Conservation (phyloP, 1,284 basidiomycete species). For the Cystobasidium sp. region DNA sequence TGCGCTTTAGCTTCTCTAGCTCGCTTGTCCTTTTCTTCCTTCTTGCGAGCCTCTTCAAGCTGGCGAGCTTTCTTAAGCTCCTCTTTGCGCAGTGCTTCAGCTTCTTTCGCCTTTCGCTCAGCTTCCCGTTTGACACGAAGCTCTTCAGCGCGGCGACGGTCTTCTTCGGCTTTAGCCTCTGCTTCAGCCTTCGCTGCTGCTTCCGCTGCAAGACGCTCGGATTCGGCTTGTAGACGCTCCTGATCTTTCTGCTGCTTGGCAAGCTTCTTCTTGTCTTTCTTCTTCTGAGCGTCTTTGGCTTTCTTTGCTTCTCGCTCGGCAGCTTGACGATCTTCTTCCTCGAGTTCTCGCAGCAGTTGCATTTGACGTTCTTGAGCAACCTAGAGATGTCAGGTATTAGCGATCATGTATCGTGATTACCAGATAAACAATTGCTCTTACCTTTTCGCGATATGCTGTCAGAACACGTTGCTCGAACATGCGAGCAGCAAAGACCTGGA, state of each 20-base stretch:
- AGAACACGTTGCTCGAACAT: slow-evolving; percentile 99
- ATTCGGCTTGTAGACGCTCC: slow-evolving; percentile 76
- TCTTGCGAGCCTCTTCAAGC: slow-evolving; percentile 61
- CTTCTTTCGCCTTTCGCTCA: slow-evolving; percentile 73
- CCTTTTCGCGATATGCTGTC: slow-evolving; percentile 83
- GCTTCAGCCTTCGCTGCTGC: slow-evolving; percentile 72
- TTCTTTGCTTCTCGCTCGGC: slow-evolving; percentile 90
- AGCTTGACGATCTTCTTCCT: slow-evolving; percentile 79
- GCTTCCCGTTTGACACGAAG: slow-evolving; percentile 73
- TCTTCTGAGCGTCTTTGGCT: slow-evolving; percentile 94
- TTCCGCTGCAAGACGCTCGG: slow-evolving; percentile 75
- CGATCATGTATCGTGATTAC: background rate
- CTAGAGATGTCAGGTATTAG: slow-evolving; percentile 30
- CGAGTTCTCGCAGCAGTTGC: slow-evolving; percentile 83
- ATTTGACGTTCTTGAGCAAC: slow-evolving; percentile 88
- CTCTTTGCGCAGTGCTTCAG: slow-evolving; percentile 66
- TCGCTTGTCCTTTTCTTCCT: slow-evolving; percentile 68
- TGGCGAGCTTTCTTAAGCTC: slow-evolving; percentile 61
- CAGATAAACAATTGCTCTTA: slow-evolving; percentile 21
- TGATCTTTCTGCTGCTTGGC: slow-evolving; percentile 88
- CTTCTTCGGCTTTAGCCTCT: slow-evolving; percentile 58
- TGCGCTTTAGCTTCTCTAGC: slow-evolving; percentile 62
- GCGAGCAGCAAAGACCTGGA: slow-evolving; percentile 98
- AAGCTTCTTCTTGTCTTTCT: slow-evolving; percentile 95
- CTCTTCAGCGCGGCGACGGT: slow-evolving; percentile 64